Base-by-base conservation (phyloP, 2,329 filamentous ascomycete genomes). In the Cladophialophora bantiana region DNA sequence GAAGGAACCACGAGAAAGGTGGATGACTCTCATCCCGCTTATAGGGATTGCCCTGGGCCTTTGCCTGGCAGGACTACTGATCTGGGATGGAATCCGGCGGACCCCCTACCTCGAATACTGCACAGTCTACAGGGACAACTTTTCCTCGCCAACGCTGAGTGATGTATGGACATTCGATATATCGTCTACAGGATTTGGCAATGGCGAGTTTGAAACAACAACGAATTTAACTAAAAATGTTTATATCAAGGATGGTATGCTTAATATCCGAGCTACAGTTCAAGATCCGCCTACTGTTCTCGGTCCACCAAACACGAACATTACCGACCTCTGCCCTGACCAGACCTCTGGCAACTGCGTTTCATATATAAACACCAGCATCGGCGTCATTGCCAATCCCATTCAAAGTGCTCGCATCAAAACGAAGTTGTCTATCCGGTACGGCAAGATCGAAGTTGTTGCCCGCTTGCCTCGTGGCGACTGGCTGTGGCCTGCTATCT, bases 201-300 rank as follows among this genome's bases (percentile, higher is more conserved):
- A 95, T 71, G 91, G 91, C 57, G 87, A 94, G 76, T 96, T 96
- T 76, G 89, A 93, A 72, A 81, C 88, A 80, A 94, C 92, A 0
- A 96, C 92, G 3, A 80, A 80, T 60, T 84, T 80, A 2, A 86
- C 91, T 52, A 88, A 92, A 75, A 96, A 96, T 73, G 87, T 92
- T 64, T 94, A 86, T 75, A 77, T 95, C 52, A 76, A 91, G 68
- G 82, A 91, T 73, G 89, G 90, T 48, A 81, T 86, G 66, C 86
- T 96, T 2, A 77, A 89, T 75, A 92, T 96, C 82, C 90, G 88
- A 78, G 90, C 92, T 4, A 94, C 91, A 0, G 83, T 94, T 1
- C 90, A 94, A 74, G 89, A 95, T 70, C 26, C 26, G 26, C 26
- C 26, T 26, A 26, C 26, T 26, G 26, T 26, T 81, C 83, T 7